Conservation (phyloP, 805 yeast genomes). For the Yamadazyma insecticola region DNA sequence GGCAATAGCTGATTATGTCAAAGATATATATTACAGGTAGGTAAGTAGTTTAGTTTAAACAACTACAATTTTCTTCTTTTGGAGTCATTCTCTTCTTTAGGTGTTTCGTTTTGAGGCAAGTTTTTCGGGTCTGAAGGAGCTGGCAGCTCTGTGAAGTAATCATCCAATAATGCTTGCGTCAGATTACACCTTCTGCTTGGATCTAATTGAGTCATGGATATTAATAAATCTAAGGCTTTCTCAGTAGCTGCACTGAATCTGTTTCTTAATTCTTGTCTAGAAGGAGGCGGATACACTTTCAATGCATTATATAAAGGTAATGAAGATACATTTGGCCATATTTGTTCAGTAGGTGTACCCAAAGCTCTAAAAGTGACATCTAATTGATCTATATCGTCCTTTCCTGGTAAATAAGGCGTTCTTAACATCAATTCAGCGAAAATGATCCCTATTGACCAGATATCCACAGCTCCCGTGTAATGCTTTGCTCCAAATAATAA, state of each 20-base stretch:
- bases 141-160: conserved; percentile 71
- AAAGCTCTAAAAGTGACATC: conserved; percentile 92
- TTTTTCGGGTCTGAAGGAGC: conserved; percentile 64
- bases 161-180: conserved; percentile 57
- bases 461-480: conserved; percentile 66
- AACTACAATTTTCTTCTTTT: conserved; percentile 1
- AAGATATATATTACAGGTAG: conserved; percentile 4
- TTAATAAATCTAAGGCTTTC: conserved; percentile 70
- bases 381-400: conserved; percentile 82
- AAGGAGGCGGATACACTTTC: conserved; percentile 77
- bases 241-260: conserved; percentile 91
- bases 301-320: conserved; percentile 74
- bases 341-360: conserved; percentile 91
- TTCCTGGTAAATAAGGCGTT: conserved; percentile 92
- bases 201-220: conserved; percentile 67
- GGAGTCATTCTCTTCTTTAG: conserved; percentile 27
- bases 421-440: conserved; percentile 95
- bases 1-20: conserved; percentile 78
- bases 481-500: conserved; percentile 85
- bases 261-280: conserved; percentile 71
- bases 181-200: conserved; percentile 72
- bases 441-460: conserved; percentile 51
- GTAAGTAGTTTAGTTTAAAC: background rate
- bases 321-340: conserved; percentile 85
- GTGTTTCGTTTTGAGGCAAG: too few relatives aligned